phyloP scores from a whole-genome alignment of 768 basidiomycete species.

The Psilocybe cyanescens region DNA sequence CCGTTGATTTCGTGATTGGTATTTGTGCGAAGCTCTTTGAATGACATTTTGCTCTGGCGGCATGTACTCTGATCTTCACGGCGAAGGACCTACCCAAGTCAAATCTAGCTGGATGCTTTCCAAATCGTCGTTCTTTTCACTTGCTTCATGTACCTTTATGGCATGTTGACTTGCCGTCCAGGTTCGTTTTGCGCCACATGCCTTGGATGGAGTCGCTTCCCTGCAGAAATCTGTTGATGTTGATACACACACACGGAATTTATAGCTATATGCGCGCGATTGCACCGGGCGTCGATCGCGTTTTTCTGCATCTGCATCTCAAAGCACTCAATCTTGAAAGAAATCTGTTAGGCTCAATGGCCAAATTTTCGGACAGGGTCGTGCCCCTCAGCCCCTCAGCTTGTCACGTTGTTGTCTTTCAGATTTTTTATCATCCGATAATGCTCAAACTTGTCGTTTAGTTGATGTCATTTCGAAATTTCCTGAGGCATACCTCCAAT shows the following conservation, averaged over 20 bases:
- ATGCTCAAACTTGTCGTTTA: slow-evolving; percentile 23
- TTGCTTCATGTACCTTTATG: slow-evolving; percentile 9
- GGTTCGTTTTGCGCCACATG: slow-evolving; percentile 9
- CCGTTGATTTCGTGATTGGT: slow-evolving; percentile 32
- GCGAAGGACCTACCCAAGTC: slow-evolving; percentile 9
- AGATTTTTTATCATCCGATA: slow-evolving; percentile 19
- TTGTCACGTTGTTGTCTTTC: slow-evolving; percentile 19
- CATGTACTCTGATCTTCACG: slow-evolving; percentile 15
- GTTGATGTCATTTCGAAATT: slow-evolving; percentile 21
- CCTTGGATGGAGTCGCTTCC: slow-evolving; percentile 2
- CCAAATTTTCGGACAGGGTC: neutral
- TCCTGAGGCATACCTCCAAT: slow-evolving; percentile 15
- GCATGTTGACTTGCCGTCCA: slow-evolving; percentile 2
- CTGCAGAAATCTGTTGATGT: neutral
- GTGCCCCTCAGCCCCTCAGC: slow-evolving; percentile 8
- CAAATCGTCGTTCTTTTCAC: slow-evolving; percentile 10
- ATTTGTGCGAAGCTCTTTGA: slow-evolving; percentile 11
- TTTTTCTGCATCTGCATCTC: slow-evolving; percentile 10
- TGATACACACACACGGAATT: slow-evolving; percentile 3
- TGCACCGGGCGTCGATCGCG: slow-evolving; percentile 24
- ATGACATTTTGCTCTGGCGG: neutral
- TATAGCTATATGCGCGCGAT: slow-evolving; percentile 18
- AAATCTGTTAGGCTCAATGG: slow-evolving; percentile 14
- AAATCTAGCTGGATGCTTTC: slow-evolving; percentile 2
- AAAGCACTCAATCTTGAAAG: slow-evolving; percentile 8